A percentile compares a stretch with the other conserved stretches of the same genome.
Evolutionary conservation across 805 yeast species (phyloP).

Genomic region (Candida berthetii): DNA sequence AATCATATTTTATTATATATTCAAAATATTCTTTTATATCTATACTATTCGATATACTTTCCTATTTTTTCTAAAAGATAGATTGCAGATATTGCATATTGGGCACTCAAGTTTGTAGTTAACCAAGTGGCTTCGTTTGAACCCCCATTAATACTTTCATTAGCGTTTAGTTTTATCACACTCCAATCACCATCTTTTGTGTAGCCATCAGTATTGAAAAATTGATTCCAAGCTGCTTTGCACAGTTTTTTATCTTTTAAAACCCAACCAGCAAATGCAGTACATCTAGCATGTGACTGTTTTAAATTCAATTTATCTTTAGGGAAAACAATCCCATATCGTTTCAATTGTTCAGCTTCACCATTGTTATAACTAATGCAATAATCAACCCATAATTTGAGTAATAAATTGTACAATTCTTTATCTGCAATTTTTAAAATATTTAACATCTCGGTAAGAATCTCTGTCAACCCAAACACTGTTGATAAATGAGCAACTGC

Average conservation of each 20-base stretch:
- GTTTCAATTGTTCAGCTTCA: slow-evolving; percentile 1
- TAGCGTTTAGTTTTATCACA: background rate
- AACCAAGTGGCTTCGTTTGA: background rate
- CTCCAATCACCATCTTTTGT: slow-evolving; percentile 1
- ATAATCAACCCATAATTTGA: slow-evolving; percentile 9
- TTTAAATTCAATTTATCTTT: slow-evolving; percentile 1
- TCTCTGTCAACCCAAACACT: slow-evolving; percentile 6
- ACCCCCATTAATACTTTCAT: background rate
- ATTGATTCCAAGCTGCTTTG: slow-evolving; percentile 6
- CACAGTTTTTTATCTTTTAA: slow-evolving; percentile 1
- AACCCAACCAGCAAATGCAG: slow-evolving; percentile 4
- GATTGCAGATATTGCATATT: slow-evolving; percentile 1
- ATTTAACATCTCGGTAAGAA: slow-evolving; percentile 5
- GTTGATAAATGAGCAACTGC: slow-evolving; percentile 7
- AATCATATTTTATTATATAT: too few relatives aligned
- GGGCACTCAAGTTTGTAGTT: slow-evolving; percentile 1
- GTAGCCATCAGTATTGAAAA: slow-evolving; percentile 6
- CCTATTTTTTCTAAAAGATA: background rate
- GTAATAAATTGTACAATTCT: background rate
- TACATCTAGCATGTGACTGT: slow-evolving; percentile 9
- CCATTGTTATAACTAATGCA: slow-evolving; percentile 3
- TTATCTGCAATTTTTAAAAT: slow-evolving; percentile 1
- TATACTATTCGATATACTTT: slow-evolving; percentile 1
- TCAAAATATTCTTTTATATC: too few relatives aligned
- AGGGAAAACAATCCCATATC: slow-evolving; percentile 5